Percentiles rank a stretch among this genome's conserved stretches.
Evolutionary conservation across 108 stramenopile species (phyloP).

Genomic region (Nitzschia palea): DNA sequence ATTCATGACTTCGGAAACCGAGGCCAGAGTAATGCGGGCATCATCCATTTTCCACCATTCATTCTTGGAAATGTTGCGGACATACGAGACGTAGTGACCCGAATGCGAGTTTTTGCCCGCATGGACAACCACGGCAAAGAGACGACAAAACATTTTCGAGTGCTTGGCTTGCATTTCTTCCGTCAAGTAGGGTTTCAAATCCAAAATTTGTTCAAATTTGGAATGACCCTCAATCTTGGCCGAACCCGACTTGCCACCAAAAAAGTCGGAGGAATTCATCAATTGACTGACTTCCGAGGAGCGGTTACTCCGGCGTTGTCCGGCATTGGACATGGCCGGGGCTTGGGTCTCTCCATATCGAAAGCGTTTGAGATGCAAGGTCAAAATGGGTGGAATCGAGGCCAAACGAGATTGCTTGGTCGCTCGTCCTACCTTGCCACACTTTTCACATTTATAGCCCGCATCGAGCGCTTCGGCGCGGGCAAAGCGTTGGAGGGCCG

Average conservation of each 20-base stretch:
- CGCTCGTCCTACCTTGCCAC: constrained; percentile 78
- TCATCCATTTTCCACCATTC: constrained; percentile 96
- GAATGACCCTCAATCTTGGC: constrained; percentile 91
- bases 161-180: constrained; percentile 57
- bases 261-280: constrained; percentile 21
- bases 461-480: constrained; percentile 74
- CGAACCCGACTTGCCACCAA: constrained; percentile 70
- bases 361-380: constrained; percentile 86
- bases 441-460: constrained; percentile 88
- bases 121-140: constrained; percentile 89
- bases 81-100: constrained; percentile 82
- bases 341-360: constrained; percentile 61
- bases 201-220: constrained; percentile 63
- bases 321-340: constrained; percentile 4
- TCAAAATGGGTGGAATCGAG: constrained; percentile 84
- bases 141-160: constrained; percentile 73
- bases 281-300: constrained; percentile 53
- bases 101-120: constrained; percentile 85
- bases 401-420: constrained; percentile 82
- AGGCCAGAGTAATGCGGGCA: constrained; percentile 58
- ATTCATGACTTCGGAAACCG: constrained; percentile 60
- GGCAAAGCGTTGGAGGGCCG: constrained; percentile 77
- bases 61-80: constrained; percentile 71
- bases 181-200: constrained; percentile 77
- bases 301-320: constrained; percentile 33